These are phyloP conservation scores for Bertia moriformis DNA, from an alignment of 2,329 filamentous ascomycete genomes.

Conservation along the genomic window DNA sequence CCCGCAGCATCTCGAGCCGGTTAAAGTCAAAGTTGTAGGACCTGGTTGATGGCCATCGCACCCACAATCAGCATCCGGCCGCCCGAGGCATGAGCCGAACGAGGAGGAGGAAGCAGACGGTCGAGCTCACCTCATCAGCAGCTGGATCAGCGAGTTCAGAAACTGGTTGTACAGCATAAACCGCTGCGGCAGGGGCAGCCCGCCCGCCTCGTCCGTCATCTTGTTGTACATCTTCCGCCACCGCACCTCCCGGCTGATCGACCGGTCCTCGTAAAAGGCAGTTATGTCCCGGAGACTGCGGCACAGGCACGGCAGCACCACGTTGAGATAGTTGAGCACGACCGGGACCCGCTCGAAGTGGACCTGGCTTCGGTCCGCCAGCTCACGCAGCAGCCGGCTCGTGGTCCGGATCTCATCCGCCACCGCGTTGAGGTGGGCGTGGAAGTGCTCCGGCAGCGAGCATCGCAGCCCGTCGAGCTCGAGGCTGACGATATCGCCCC, in stretches of 20 bases:
- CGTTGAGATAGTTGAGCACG: conserved; percentile 37
- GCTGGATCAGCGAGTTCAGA: conserved; percentile 28
- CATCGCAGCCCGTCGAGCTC: conserved; percentile 32
- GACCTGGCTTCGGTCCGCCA: conserved; percentile 37
- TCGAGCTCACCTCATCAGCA: conserved; percentile 28
- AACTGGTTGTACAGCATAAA: conserved; percentile 43
- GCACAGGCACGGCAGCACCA: conserved; percentile 38
- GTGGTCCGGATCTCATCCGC: conserved; percentile 29
- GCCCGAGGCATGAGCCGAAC: neutral
- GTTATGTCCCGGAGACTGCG: conserved; percentile 37
- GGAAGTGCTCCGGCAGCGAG: conserved; percentile 25
- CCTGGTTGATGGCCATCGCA: too few species aligned
- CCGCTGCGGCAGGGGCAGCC: conserved; percentile 31
- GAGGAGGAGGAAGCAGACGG: neutral
- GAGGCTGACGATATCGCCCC: conserved; percentile 29
- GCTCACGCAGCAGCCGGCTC: conserved; percentile 30
- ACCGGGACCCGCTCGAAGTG: conserved; percentile 32
- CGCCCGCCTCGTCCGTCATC: conserved; percentile 35
- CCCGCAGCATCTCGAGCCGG: conserved; percentile 30
- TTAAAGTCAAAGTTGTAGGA: conserved; percentile 40
- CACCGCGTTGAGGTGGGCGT: conserved; percentile 29
- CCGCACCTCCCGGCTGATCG: conserved; percentile 27
- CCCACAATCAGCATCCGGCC: conserved; percentile 3
- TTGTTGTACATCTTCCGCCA: conserved; percentile 45
- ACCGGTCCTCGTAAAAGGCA: conserved; percentile 31